Evolutionary conservation across 345 rosid species (phyloP).

Genomic region (Arabidopsis suecica): DNA sequence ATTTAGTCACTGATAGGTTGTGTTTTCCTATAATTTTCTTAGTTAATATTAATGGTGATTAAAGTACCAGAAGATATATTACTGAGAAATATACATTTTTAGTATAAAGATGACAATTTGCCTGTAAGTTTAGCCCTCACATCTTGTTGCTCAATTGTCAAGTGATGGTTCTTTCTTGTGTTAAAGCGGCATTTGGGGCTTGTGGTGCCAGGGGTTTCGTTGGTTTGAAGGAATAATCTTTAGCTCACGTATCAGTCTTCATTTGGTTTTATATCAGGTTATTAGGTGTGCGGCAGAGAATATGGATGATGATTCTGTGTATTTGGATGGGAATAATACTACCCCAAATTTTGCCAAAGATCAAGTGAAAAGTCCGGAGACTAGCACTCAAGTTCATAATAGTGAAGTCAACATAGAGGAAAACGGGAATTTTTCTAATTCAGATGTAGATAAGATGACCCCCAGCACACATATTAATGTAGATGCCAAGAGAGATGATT

Average conservation of each 20-base stretch:
- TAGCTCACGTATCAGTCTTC: conserved; percentile 36
- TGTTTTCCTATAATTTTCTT: conserved; percentile 13
- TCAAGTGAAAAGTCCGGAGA: conserved; percentile 38
- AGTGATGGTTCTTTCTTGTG: conserved; percentile 29
- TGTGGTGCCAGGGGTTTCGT: conserved; percentile 23
- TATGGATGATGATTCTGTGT: conserved; percentile 40
- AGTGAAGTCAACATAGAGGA: conserved; percentile 34
- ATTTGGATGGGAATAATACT: conserved; percentile 39
- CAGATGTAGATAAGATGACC: conserved; percentile 56
- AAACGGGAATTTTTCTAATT: conserved; percentile 50
- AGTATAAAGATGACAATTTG: conserved; percentile 19
- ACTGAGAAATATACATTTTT: conserved; percentile 1
- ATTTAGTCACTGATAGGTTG: background rate
- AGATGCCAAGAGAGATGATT: conserved; percentile 48
- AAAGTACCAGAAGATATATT: conserved; percentile 7
- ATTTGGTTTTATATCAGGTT: conserved; percentile 43
- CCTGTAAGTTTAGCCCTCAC: conserved; percentile 5
- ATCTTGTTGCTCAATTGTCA: conserved; percentile 17
- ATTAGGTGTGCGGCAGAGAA: conserved; percentile 44
- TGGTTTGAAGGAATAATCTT: conserved; percentile 20
- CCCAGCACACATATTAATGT: conserved; percentile 51
- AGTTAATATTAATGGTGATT: conserved; percentile 17
- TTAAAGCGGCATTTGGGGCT: conserved; percentile 10
- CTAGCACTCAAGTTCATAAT: conserved; percentile 42
- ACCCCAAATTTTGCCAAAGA: conserved; percentile 33